Conservation (phyloP, 2,329 filamentous ascomycete species). For the Cercospora brassicicola region DNA sequence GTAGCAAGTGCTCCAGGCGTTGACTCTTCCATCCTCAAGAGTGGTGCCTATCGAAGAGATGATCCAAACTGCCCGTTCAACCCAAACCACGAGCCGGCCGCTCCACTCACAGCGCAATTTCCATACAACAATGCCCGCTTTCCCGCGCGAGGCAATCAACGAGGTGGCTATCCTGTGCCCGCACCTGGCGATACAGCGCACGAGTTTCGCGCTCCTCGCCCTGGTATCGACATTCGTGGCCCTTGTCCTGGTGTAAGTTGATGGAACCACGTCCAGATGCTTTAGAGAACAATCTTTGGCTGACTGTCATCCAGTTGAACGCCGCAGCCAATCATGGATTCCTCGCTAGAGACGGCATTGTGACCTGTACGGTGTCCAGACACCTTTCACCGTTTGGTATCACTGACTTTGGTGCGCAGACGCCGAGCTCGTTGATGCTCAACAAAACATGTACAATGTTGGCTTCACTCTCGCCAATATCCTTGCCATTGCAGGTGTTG, state of each 20-base stretch:
- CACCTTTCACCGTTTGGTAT: not conserved
- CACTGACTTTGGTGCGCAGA: slow-evolving; percentile 22
- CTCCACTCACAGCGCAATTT: slow-evolving; percentile 35
- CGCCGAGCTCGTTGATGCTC: slow-evolving; percentile 44
- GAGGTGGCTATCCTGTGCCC: slow-evolving; percentile 49
- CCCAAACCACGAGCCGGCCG: slow-evolving; percentile 41
- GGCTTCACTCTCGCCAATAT: slow-evolving; percentile 43
- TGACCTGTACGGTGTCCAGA: slow-evolving; percentile 32
- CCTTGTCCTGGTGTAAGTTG: slow-evolving; percentile 39
- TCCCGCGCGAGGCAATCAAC: slow-evolving; percentile 44
- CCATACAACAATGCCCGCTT: slow-evolving; percentile 49
- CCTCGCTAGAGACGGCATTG: slow-evolving; percentile 46
- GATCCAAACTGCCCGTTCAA: slow-evolving; percentile 42
- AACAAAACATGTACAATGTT: slow-evolving; percentile 48
- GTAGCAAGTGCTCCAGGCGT: slow-evolving; percentile 40
- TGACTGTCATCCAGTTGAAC: not conserved
- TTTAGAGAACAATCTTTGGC: not conserved
- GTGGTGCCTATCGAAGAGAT: slow-evolving; percentile 10
- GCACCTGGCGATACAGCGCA: slow-evolving; percentile 44
- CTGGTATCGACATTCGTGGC: slow-evolving; percentile 44
- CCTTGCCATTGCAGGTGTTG: slow-evolving; percentile 34
- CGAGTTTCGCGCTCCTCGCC: slow-evolving; percentile 40
- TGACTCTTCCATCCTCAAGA: slow-evolving; percentile 33
- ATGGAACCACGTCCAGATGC: not conserved
- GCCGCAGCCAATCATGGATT: slow-evolving; percentile 39